Evolutionary conservation across 805 yeast genomes (phyloP), one percentile per base, ranked within the genome.

Genomic region (Wickerhamiella qilinensis): DNA sequence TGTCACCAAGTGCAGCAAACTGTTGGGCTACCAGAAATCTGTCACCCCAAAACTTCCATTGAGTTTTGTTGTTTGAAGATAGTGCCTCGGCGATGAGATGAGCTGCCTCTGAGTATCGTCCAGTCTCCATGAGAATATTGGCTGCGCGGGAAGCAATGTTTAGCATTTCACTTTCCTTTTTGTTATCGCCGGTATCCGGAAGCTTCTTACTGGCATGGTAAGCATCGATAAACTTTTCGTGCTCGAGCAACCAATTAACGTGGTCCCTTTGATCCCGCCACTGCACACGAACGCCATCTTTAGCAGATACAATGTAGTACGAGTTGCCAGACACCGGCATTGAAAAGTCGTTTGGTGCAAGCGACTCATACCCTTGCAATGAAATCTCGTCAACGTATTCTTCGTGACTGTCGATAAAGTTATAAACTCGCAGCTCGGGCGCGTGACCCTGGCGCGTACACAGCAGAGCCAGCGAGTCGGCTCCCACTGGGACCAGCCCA

Each of bases 371-470:
- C 25, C 71, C 71, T 37, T 68, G 69, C 41, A 83, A 56, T 0
- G 77, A 73, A 2, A 88, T 66, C 52, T 78, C 93, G 54, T 88
- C 95, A 18, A 76, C 83, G 38, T 80, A 75, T 12, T 71, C 65
- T 37, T 82, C 93, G 41, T 73, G 78, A 7, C 88, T 83, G 7
- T 75, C 71, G 1, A 60, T 48, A 2, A 76, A 63, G 52, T 78
- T 77, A 16, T 83, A 59, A 1, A 91, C 63, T 43, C 77, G 71
- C 19, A 88, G 58, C 46, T 86, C 95, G 0, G 97, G 68, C 24
- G 58, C 58, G 14, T 60, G 62, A 7, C 46, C 49, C 3, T 50
- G 45, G 24, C 50, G 48, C 21, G 47, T 71, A 7, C 78, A 67
- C 35, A 78, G 58, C 3, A 79, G 56, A 56, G 85, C 62, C 51